phyloP scores from a whole-genome alignment of 1,139 yeast genomes.

The Pichia terricola region DNA sequence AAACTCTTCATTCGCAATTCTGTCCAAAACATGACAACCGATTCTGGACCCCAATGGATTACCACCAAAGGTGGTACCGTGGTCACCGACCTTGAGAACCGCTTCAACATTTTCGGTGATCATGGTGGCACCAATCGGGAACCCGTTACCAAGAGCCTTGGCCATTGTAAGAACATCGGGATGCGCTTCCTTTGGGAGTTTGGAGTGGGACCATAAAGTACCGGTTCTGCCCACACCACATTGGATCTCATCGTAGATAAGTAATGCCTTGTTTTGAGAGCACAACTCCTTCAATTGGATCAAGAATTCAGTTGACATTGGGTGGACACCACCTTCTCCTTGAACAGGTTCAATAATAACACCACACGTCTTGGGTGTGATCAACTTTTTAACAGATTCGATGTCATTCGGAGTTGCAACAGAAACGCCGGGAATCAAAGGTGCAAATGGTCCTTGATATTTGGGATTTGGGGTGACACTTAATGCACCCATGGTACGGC shows the following conservation, averaged over 20 bases:
- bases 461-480: constrained; percentile 88
- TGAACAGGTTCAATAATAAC: constrained; percentile 94
- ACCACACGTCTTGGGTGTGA: constrained; percentile 74
- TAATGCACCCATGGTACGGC: constrained; percentile 88
- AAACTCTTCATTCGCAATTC: constrained; percentile 53
- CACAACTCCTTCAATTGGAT: constrained; percentile 59
- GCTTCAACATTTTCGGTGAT: constrained; percentile 70
- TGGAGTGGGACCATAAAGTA: constrained; percentile 82
- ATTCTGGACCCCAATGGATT: constrained; percentile 86
- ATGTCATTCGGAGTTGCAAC: constrained; percentile 54
- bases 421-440: constrained; percentile 77
- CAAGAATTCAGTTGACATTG: constrained; percentile 55
- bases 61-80: constrained; percentile 97
- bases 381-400: constrained; percentile 45
- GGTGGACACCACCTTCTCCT: constrained; percentile 93
- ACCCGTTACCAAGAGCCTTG: constrained; percentile 96
- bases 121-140: constrained; percentile 92
- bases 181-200: constrained; percentile 65
- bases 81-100: constrained; percentile 79
- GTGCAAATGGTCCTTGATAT: constrained; percentile 84
- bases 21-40: constrained; percentile 64
- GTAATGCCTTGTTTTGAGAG: constrained; percentile 56
- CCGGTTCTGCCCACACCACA: constrained; percentile 96
- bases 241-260: constrained; percentile 92
- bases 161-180: constrained; percentile 94